Base-by-base conservation (phyloP, 139 green algal genomes). In the Spirogloea muscicola region DNA sequence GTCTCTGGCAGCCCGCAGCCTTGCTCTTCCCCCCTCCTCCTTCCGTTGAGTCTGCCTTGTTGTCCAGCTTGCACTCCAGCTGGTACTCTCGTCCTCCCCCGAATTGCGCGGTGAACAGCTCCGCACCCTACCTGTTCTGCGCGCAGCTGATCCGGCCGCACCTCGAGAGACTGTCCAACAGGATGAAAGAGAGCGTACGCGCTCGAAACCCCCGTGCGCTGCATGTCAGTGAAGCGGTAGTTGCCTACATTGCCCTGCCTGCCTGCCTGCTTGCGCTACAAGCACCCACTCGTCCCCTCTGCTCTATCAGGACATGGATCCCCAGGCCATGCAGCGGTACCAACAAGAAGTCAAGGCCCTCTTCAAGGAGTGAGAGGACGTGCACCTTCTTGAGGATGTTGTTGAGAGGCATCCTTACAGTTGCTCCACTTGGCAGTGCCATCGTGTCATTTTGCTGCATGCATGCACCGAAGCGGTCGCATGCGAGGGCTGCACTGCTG, bases 121-220 rank as follows among this genome's bases (percentile, higher is more conserved):
- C n/a, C n/a, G n/a, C n/a, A n/a, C n/a, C n/a, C n/a, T n/a, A n/a
- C n/a, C n/a, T n/a, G n/a, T n/a, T n/a, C n/a, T n/a, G n/a, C n/a
- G 31, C 7, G 52, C 86, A 88, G 72, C 63, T 67, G 61, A 80
- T 81, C 2, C 75, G 70, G 27, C 88, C 88, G 3, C 82, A 92
- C 60, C 72, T 93, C 27, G 74, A 88, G 51, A 34, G 49, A n/a
- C 61, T 89, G 10, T 29, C 71, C n/a, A 78, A 85, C 58, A 58
- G 57, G 33, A 70, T 94, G 34, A 89, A 89, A 52, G 71, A 85
- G 68, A 65, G 72, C 88, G 52, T 58, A 87, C 44, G 60, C 18
- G 51, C 33, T 13, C 21, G 36, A n/a, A 40, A n/a, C 70, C 58
- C 37, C 36, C 27, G 37, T 31, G 38, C 2, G 39, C 46, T 55